Percentiles rank a stretch among this genome's conserved stretches.
phyloP scores from a whole-genome alignment of 148 eudicot genomes.

The Euryodendron excelsum region DNA sequence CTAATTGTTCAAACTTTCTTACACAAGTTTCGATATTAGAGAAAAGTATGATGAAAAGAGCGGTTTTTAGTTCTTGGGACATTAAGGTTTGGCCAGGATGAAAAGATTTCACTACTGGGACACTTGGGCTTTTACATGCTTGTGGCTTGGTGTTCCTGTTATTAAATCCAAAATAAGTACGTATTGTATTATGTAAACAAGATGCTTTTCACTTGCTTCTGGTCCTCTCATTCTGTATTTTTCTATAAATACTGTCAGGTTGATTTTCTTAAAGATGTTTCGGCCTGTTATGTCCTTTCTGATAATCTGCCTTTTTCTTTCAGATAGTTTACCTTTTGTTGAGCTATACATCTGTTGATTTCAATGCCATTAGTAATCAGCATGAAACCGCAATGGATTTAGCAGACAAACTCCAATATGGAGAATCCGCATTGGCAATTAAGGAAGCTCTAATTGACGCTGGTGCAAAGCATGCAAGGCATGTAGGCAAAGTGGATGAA shows the following conservation, averaged over 20 bases:
- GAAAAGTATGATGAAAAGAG: background rate
- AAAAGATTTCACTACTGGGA: background rate
- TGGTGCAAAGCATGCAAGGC: conserved; percentile 70
- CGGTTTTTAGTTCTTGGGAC: background rate
- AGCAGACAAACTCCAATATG: conserved; percentile 80
- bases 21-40: background rate
- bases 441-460: conserved; percentile 55
- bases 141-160: background rate
- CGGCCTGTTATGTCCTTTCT: background rate
- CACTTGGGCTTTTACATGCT: background rate
- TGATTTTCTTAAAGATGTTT: background rate
- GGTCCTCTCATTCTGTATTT: no score
- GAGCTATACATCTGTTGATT: conserved; percentile 53
- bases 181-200: background rate
- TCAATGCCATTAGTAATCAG: conserved; percentile 71
- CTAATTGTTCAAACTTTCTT: background rate
- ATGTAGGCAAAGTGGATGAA: conserved; percentile 61
- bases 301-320: background rate
- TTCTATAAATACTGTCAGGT: background rate
- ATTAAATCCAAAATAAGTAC: background rate
- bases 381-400: conserved; percentile 88
- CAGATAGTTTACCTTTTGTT: conserved; percentile 66
- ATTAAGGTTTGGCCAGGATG: background rate
- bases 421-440: conserved; percentile 58
- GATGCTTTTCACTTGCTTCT: no score